A percentile compares a stretch with the other conserved stretches of the same genome.
phyloP scores from a whole-genome alignment of 2,329 filamentous ascomycete genomes.

The Aspergillus unguis region DNA sequence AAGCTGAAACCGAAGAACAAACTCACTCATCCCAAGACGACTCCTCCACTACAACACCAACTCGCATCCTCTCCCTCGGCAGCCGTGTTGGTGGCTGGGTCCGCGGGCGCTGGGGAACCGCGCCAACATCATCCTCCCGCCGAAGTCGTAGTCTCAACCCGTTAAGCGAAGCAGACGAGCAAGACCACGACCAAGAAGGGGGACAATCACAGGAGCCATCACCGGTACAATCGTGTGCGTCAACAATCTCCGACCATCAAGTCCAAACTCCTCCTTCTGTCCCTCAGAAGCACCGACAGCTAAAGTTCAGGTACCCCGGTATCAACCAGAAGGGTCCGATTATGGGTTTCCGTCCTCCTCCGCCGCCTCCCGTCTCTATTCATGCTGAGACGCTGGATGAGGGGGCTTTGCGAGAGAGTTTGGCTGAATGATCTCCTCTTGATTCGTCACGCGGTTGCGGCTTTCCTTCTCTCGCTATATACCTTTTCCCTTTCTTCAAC shows the following conservation, averaged over 20 bases:
- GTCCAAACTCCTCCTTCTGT: slow-evolving; percentile 61
- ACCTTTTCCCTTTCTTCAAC: slow-evolving; percentile 2
- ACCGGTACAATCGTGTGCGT: slow-evolving; percentile 15
- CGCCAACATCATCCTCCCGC: slow-evolving; percentile 35
- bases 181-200: neutral
- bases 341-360: slow-evolving; percentile 63
- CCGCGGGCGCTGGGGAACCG: slow-evolving; percentile 60
- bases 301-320: slow-evolving; percentile 56
- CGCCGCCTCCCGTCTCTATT: slow-evolving; percentile 56
- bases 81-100: slow-evolving; percentile 65
- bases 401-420: slow-evolving; percentile 58
- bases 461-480: neutral
- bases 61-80: slow-evolving; percentile 40
- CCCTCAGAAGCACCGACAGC: slow-evolving; percentile 8
- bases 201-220: neutral
- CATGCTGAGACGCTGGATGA: slow-evolving; percentile 58
- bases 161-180: slow-evolving; percentile 3
- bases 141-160: neutral
- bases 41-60: slow-evolving; percentile 16
- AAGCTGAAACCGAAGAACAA: slow-evolving; percentile 11
- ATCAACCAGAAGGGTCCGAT: slow-evolving; percentile 77
- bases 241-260: slow-evolving; percentile 57
- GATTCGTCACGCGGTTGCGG: neutral
- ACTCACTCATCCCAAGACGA: slow-evolving; percentile 25
- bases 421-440: slow-evolving; percentile 44